phyloP scores from a whole-genome alignment of 345 rosid genomes.

The Boechera retrofracta region DNA sequence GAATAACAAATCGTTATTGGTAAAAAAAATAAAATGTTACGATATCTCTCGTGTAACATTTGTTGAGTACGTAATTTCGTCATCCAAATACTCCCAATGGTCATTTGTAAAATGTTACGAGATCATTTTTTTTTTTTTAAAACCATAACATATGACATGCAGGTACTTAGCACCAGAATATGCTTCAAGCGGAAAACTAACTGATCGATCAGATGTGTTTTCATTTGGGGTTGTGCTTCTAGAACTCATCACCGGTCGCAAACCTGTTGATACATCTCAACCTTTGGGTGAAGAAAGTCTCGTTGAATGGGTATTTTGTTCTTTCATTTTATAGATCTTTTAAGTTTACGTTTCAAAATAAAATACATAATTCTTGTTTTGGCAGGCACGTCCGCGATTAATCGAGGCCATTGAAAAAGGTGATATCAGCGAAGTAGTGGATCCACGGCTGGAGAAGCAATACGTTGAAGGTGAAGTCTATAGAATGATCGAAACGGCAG shows the following conservation, averaged over 20 bases:
- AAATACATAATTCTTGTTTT: neutral
- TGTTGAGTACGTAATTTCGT: too few relatives aligned
- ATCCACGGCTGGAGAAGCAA: slow-evolving; percentile 60
- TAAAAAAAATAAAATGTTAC: too few relatives aligned
- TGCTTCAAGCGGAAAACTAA: slow-evolving; percentile 77
- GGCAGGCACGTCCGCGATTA: slow-evolving; percentile 69
- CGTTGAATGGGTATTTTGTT: slow-evolving; percentile 87
- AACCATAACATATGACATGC: neutral
- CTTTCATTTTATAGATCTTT: neutral
- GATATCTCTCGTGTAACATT: too few relatives aligned
- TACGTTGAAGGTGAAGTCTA: slow-evolving; percentile 61
- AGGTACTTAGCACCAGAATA: slow-evolving; percentile 84
- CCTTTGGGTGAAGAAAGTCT: slow-evolving; percentile 98
- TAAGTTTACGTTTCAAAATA: neutral
- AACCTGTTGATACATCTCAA: slow-evolving; percentile 81
- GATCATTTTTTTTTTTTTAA: neutral
- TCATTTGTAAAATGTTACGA: neutral
- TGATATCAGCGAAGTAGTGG: slow-evolving; percentile 59
- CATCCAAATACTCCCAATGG: too few relatives aligned
- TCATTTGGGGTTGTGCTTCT: slow-evolving; percentile 97
- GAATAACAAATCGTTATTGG: too few relatives aligned
- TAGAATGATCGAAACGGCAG: slow-evolving; percentile 77
- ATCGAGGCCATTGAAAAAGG: slow-evolving; percentile 67
- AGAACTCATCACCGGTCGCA: slow-evolving; percentile 92
- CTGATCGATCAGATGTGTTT: slow-evolving; percentile 78